These are phyloP conservation scores for Termitomyces sp. DNA, from an alignment of 768 basidiomycete genomes.

Conservation along the genomic window DNA sequence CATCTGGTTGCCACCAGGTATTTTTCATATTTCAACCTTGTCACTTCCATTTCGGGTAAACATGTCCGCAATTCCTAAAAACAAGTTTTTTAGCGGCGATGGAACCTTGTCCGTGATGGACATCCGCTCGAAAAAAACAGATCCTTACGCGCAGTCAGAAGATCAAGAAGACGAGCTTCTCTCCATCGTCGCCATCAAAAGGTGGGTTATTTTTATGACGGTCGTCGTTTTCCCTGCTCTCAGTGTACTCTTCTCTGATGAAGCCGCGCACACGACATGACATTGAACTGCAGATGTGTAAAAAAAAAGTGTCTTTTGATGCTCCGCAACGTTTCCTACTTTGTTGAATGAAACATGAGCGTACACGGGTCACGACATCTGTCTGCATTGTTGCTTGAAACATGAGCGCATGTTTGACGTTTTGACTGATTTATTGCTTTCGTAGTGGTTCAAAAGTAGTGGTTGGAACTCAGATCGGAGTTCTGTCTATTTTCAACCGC, in stretches of 20 bases:
- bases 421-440: constrained; percentile 11
- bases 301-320: neutral
- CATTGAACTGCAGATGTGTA: neutral
- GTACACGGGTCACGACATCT: too few species aligned
- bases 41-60: neutral
- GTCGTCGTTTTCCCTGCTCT: constrained; percentile 5
- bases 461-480: constrained; percentile 86
- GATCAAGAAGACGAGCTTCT: constrained; percentile 95
- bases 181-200: constrained; percentile 80
- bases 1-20: constrained; percentile 88
- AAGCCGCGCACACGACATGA: too few species aligned
- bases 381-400: neutral
- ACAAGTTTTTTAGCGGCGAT: constrained; percentile 59
- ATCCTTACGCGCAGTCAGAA: constrained; percentile 82
- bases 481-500: constrained; percentile 86
- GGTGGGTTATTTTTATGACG: constrained; percentile 25
- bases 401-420: neutral
- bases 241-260: neutral
- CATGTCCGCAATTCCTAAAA: neutral
- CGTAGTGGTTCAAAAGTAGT: constrained; percentile 71
- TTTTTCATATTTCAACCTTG: neutral
- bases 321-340: neutral
- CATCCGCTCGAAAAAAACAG: constrained; percentile 72
- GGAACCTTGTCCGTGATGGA: constrained; percentile 92
- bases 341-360: too few species aligned